phyloP scores from a whole-genome alignment of 192 early-diverging fungal species.

The Phlyctochytrium arcticum region DNA sequence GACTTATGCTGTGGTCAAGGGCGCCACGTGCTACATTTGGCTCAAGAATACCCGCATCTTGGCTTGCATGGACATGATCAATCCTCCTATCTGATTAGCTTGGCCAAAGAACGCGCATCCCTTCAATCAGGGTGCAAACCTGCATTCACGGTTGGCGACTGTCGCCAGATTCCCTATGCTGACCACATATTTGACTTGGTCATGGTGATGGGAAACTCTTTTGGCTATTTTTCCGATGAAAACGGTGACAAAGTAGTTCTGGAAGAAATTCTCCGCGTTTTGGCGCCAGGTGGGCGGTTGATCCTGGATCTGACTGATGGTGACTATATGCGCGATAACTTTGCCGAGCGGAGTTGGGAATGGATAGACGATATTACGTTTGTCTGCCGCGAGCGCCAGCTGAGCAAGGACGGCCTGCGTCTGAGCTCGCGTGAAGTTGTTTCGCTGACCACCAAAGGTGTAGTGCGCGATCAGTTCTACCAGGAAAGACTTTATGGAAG shows the following conservation, averaged over 20 bases:
- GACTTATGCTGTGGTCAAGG: constrained; percentile 73
- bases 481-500: constrained; percentile 53
- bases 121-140: constrained; percentile 11
- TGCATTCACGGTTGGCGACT: constrained; percentile 60
- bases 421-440: constrained; percentile 57
- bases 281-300: constrained; percentile 49
- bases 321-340: constrained; percentile 50
- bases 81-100: constrained; percentile 51
- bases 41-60: constrained; percentile 52
- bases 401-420: constrained; percentile 47
- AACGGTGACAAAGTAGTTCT: constrained; percentile 45
- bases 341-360: constrained; percentile 56
- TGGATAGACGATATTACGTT: constrained; percentile 62
- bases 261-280: constrained; percentile 44
- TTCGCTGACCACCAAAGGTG: constrained; percentile 44
- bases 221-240: constrained; percentile 62
- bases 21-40: constrained; percentile 51
- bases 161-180: constrained; percentile 49
- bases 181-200: constrained; percentile 50
- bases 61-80: constrained; percentile 57
- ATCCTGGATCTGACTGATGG: constrained; percentile 62
- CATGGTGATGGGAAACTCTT: constrained; percentile 62
- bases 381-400: constrained; percentile 60
- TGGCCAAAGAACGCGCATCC: constrained; percentile 46
- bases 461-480: constrained; percentile 66